Conservation (phyloP, 75 land plant genomes). For the Isoetes taiwanensis region DNA sequence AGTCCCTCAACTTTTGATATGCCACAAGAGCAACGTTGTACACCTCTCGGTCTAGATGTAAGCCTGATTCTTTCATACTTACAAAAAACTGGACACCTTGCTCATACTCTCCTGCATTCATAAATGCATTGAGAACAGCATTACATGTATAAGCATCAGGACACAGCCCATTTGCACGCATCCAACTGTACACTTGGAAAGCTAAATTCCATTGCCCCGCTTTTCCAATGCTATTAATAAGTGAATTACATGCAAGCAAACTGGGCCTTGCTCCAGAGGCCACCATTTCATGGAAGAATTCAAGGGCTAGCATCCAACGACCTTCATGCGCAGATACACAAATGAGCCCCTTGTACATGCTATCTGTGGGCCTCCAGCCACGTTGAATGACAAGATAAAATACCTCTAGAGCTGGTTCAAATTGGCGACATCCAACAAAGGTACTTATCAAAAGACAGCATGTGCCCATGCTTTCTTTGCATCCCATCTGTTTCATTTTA, state of each 20-base stretch:
- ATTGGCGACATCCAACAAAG: constrained; percentile 50
- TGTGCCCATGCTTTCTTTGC: constrained; percentile 34
- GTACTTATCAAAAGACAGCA: constrained; percentile 41
- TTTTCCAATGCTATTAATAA: constrained; percentile 56
- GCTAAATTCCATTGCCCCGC: constrained; percentile 34
- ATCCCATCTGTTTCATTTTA: constrained; percentile 25
- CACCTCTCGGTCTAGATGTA: constrained; percentile 20
- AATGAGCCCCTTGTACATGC: constrained; percentile 42
- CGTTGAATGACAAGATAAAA: constrained; percentile 35
- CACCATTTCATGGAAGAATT: constrained; percentile 36
- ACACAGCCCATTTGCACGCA: constrained; percentile 24
- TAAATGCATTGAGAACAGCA: constrained; percentile 41
- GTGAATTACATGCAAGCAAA: constrained; percentile 35
- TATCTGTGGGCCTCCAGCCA: constrained; percentile 25
- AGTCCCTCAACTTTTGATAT: constrained; percentile 37
- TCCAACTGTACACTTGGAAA: constrained; percentile 23
- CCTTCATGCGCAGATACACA: constrained; percentile 49
- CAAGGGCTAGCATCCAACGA: constrained; percentile 37
- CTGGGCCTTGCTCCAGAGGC: constrained; percentile 28
- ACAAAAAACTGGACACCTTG: constrained; percentile 43
- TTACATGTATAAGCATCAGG: constrained; percentile 46
- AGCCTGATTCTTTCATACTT: constrained; percentile 20
- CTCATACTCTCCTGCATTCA: constrained; percentile 22
- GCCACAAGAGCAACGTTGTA: constrained; percentile 42
- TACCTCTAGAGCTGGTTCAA: constrained; percentile 49